Evolutionary conservation across 495 filamentous ascomycete genomes (phyloP).

Genomic region (Pseudevernia furfuracea): DNA sequence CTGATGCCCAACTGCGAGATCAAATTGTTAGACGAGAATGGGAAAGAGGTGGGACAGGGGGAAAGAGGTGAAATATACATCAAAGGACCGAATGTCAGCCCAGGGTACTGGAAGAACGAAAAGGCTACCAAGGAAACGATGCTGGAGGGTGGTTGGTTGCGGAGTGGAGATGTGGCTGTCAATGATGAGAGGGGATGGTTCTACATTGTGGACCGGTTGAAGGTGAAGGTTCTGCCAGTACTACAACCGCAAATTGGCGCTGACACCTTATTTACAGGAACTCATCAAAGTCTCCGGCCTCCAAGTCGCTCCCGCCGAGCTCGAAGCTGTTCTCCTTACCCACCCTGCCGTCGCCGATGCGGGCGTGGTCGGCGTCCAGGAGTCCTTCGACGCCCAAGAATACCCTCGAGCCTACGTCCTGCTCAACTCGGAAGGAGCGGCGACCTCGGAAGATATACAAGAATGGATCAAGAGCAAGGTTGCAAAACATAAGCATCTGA

Average conservation of each 20-base stretch:
- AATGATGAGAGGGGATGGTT: constrained; percentile 31
- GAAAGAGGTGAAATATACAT: constrained; percentile 35
- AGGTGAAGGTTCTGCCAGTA: constrained; percentile 17
- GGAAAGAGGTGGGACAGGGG: constrained; percentile 18
- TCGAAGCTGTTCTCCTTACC: constrained; percentile 65
- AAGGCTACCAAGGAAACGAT: constrained; percentile 37
- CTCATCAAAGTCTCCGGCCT: constrained; percentile 82
- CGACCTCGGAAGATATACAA: constrained; percentile 53
- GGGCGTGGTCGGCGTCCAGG: constrained; percentile 72
- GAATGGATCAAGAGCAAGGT: constrained; percentile 58
- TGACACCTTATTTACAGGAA: constrained; percentile 67
- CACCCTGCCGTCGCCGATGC: constrained; percentile 70
- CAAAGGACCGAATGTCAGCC: constrained; percentile 34
- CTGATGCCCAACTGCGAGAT: constrained; percentile 35
- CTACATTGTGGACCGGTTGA: constrained; percentile 44
- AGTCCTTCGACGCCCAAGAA: constrained; percentile 61
- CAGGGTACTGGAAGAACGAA: constrained; percentile 38
- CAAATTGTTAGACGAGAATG: constrained; percentile 29
- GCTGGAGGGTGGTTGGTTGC: constrained; percentile 37
- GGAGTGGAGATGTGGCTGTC: constrained; percentile 38
- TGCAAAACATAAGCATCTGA: constrained; percentile 64
- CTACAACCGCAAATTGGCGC: constrained; percentile 44
- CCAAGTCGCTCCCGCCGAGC: constrained; percentile 80
- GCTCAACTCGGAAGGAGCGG: constrained; percentile 43
- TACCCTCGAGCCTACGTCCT: constrained; percentile 79